phyloP scores from a whole-genome alignment of 768 basidiomycete genomes.

The Gymnopilus junonius region DNA sequence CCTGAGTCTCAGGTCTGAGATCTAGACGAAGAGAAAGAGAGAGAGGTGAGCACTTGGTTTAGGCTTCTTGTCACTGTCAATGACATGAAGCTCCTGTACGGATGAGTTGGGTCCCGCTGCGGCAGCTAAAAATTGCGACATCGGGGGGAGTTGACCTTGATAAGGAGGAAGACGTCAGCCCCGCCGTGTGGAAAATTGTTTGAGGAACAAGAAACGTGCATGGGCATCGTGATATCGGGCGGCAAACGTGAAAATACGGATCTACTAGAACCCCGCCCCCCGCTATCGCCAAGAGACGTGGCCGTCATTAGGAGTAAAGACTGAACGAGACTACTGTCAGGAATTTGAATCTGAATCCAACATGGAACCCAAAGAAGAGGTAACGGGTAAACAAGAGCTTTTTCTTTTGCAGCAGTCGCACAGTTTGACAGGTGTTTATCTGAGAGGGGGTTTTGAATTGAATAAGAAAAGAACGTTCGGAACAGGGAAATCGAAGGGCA shows the following conservation, averaged over 20 bases:
- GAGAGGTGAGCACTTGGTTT: no score
- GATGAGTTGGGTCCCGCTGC: not conserved
- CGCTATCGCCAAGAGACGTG: not conserved
- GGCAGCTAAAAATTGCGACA: no score
- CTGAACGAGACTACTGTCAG: not conserved
- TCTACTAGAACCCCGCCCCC: not conserved
- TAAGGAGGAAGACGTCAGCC: not conserved
- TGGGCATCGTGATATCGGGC: not conserved
- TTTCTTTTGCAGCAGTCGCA: not conserved
- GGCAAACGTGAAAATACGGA: not conserved
- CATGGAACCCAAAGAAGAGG: not conserved
- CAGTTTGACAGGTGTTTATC: constrained; percentile 15
- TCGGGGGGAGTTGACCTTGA: not conserved
- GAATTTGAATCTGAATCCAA: no score
- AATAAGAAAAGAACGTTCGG: constrained; percentile 8
- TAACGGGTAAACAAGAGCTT: not conserved
- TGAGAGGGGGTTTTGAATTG: not conserved
- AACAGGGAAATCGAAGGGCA: not conserved
- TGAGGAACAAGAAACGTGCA: not conserved
- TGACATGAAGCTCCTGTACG: no score
- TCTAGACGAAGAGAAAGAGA: not conserved
- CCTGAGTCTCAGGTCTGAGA: not conserved
- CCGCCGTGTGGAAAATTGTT: not conserved
- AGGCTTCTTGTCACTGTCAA: no score
- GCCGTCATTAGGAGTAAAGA: not conserved